Conservation (phyloP, 805 yeast species). For the Henningerozyma blattae region DNA sequence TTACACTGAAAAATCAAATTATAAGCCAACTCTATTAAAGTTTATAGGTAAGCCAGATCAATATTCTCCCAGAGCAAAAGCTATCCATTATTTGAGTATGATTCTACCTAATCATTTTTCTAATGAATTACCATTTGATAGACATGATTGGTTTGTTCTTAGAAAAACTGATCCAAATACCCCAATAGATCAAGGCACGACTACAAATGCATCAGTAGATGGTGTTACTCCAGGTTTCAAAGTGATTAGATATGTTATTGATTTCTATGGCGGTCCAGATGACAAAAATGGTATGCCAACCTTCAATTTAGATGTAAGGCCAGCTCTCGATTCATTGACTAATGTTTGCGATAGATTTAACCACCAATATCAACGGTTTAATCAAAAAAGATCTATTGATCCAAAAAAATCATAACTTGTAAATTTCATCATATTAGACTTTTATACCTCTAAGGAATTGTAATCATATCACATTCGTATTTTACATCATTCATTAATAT, state of each 20-base stretch:
- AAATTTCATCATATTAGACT: too few species aligned
- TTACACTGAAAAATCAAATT: slow-evolving; percentile 40
- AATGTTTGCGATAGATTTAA: slow-evolving; percentile 58
- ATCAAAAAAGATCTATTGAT: too few species aligned
- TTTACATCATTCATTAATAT: too few species aligned
- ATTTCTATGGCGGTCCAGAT: slow-evolving; percentile 93
- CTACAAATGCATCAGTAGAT: too few species aligned
- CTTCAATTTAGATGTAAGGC: slow-evolving; percentile 87
- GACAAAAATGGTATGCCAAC: slow-evolving; percentile 83
- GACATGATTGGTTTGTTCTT: slow-evolving; percentile 97
- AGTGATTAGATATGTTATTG: slow-evolving; percentile 83
- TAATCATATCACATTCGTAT: too few species aligned
- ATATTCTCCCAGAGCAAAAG: slow-evolving; percentile 72
- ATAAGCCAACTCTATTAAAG: slow-evolving; percentile 64
- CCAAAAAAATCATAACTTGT: too few species aligned
- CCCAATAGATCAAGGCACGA: slow-evolving; percentile 2
- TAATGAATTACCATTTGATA: slow-evolving; percentile 83
- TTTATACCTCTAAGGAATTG: too few species aligned
- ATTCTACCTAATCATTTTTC: slow-evolving; percentile 63
- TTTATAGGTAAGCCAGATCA: slow-evolving; percentile 92
- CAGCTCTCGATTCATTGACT: slow-evolving; percentile 65
- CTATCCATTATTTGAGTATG: slow-evolving; percentile 52
- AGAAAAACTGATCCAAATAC: slow-evolving; percentile 36
- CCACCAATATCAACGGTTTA: too few species aligned
- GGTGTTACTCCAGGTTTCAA: slow-evolving; percentile 37